Evolutionary conservation across 306 rosid species (phyloP).

Genomic region (Canavalia gladiata): DNA sequence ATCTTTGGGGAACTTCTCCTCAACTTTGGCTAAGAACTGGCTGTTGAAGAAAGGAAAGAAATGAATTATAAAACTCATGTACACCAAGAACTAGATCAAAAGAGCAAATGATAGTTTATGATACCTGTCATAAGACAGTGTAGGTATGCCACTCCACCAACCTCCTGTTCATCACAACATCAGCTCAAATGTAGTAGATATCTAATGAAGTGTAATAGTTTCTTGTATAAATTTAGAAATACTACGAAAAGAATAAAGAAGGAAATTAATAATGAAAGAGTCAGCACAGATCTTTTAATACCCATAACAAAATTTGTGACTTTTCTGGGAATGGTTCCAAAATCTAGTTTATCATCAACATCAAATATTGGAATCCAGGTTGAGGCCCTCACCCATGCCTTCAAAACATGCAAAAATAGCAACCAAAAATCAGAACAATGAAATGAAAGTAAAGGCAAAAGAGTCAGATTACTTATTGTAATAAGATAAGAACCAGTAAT

Average conservation of each 20-base stretch:
- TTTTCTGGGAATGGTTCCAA: conserved; percentile 76
- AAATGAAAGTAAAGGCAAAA: conserved; percentile 4
- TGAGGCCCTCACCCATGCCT: conserved; percentile 97
- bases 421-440: conserved; percentile 36
- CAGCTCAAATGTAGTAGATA: conserved; percentile 43
- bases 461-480: conserved; percentile 24
- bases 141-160: conserved; percentile 98
- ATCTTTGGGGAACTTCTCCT: conserved; percentile 80
- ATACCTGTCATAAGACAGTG: conserved; percentile 77
- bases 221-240: conserved; percentile 20
- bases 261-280: conserved; percentile 37
- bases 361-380: conserved; percentile 93
- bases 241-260: background rate
- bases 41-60: conserved; percentile 57
- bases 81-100: conserved; percentile 22
- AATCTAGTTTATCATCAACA: conserved; percentile 64
- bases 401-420: conserved; percentile 46
- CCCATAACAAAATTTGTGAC: conserved; percentile 82
- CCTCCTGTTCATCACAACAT: conserved; percentile 68
- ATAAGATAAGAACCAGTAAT: conserved; percentile 27
- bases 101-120: conserved; percentile 29
- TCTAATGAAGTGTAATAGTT: conserved; percentile 26
- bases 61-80: conserved; percentile 37
- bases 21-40: conserved; percentile 77
- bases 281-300: conserved; percentile 47